Conservation (phyloP, 2,329 filamentous ascomycete genomes). For the Sclerotinia nivalis region DNA sequence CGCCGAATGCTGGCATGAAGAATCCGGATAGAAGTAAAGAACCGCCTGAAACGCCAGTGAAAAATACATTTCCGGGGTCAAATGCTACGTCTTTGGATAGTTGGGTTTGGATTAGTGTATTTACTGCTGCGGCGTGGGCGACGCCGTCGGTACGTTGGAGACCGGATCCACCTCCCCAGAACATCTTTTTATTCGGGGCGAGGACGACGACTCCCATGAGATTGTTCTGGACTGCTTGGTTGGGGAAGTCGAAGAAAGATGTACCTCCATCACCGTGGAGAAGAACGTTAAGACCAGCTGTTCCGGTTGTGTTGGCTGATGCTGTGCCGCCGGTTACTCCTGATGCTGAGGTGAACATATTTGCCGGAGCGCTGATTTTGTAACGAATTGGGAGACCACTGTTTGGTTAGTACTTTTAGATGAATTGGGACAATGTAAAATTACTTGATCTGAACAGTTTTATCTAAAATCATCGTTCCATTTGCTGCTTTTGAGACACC, state of each 20-base stretch:
- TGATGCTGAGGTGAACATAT: slow-evolving; percentile 52
- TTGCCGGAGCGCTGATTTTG: slow-evolving; percentile 55
- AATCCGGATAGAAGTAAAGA: slow-evolving; percentile 56
- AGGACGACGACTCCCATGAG: slow-evolving; percentile 74
- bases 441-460: slow-evolving; percentile 56
- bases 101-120: slow-evolving; percentile 51
- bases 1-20: slow-evolving; percentile 54
- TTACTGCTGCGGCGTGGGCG: slow-evolving; percentile 56
- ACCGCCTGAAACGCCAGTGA: slow-evolving; percentile 59
- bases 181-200: slow-evolving; percentile 55
- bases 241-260: slow-evolving; percentile 73
- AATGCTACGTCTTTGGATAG: slow-evolving; percentile 57
- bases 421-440: slow-evolving; percentile 28
- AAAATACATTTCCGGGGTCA: slow-evolving; percentile 53
- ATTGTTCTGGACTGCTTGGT: slow-evolving; percentile 75
- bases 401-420: not conserved
- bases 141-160: slow-evolving; percentile 56
- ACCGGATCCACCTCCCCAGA: slow-evolving; percentile 58
- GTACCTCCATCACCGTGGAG: slow-evolving; percentile 61
- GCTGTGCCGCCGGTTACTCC: slow-evolving; percentile 50
- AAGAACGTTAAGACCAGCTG: slow-evolving; percentile 56
- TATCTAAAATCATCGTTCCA: slow-evolving; percentile 57
- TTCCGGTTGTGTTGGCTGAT: slow-evolving; percentile 40
- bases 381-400: slow-evolving; percentile 57
- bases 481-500: slow-evolving; percentile 47